Evolutionary conservation across 495 filamentous ascomycete genomes (phyloP).

Genomic region (Xylaria palmicola): DNA sequence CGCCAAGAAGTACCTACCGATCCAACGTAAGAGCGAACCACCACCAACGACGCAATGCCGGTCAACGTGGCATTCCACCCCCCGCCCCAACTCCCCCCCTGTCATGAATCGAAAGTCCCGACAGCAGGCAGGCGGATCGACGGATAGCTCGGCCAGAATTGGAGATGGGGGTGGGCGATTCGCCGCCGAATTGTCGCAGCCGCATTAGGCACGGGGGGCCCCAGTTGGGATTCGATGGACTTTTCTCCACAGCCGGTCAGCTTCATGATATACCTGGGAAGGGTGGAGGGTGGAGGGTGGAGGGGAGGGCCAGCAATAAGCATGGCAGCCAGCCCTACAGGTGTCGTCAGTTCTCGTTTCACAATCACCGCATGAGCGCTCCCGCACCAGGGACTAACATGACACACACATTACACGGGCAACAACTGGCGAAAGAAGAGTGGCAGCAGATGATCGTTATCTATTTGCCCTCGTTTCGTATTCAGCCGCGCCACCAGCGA

Average conservation of each 20-base stretch:
- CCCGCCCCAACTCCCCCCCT: neutral
- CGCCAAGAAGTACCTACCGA: conserved; percentile 8
- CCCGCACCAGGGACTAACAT: neutral
- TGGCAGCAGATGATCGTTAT: neutral
- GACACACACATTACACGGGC: neutral
- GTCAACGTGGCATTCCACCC: neutral
- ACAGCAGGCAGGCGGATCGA: neutral
- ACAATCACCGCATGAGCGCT: conserved; percentile 1
- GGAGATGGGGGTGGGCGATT: neutral
- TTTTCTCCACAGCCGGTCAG: conserved; percentile 10
- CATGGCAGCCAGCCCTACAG: conserved; percentile 10
- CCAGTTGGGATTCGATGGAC: conserved; percentile 2
- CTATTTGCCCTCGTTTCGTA: conserved; percentile 4
- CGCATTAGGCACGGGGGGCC: neutral
- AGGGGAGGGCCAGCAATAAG: neutral
- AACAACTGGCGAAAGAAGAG: conserved; percentile 4
- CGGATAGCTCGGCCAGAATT: conserved; percentile 2
- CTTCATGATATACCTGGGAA: too few relatives aligned
- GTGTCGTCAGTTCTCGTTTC: neutral
- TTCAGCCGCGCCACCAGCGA: conserved; percentile 10
- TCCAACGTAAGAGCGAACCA: neutral
- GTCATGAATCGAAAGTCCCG: neutral
- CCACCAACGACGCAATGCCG: conserved; percentile 10
- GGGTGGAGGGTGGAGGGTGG: too few relatives aligned
- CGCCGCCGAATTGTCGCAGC: neutral